phyloP scores from a whole-genome alignment of 139 green algal genomes.

The Spirogloea muscicola region DNA sequence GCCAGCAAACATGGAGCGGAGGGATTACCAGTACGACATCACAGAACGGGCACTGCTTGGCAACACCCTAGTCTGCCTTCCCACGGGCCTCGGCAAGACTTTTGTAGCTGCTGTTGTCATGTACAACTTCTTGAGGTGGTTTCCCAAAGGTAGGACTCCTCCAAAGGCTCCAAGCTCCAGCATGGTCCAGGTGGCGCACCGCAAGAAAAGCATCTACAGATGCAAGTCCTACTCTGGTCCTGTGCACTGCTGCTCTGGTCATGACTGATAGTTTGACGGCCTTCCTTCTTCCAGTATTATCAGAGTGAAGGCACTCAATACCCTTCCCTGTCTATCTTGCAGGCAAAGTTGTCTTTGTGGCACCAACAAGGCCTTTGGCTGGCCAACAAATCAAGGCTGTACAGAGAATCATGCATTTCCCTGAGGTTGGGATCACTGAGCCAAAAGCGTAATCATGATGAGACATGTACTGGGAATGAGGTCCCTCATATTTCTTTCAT shows the following conservation, averaged over 20 bases:
- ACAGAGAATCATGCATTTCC: conserved; percentile 68
- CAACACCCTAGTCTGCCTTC: conserved; percentile 93
- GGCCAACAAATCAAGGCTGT: conserved; percentile 85
- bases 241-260: no score
- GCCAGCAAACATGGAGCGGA: conserved; percentile 8
- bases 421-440: no score
- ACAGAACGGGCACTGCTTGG: conserved; percentile 63
- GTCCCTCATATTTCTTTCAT: no score
- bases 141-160: conserved; percentile 74
- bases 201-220: no score
- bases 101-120: conserved; percentile 91
- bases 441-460: no score
- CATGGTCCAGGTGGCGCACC: no score
- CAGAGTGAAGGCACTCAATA: no score
- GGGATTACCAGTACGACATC: conserved; percentile 55
- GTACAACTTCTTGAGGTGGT: conserved; percentile 92
- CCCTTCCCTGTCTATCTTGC: conserved; percentile 39
- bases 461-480: no score
- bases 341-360: conserved; percentile 87
- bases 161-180: no score
- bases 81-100: conserved; percentile 95
- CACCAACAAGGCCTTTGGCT: conserved; percentile 87
- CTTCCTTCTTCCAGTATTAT: no score
- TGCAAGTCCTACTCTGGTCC: no score
- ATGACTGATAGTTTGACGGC: no score